phyloP scores from a whole-genome alignment of 495 filamentous ascomycete species.

The Neurospora hispaniola region DNA sequence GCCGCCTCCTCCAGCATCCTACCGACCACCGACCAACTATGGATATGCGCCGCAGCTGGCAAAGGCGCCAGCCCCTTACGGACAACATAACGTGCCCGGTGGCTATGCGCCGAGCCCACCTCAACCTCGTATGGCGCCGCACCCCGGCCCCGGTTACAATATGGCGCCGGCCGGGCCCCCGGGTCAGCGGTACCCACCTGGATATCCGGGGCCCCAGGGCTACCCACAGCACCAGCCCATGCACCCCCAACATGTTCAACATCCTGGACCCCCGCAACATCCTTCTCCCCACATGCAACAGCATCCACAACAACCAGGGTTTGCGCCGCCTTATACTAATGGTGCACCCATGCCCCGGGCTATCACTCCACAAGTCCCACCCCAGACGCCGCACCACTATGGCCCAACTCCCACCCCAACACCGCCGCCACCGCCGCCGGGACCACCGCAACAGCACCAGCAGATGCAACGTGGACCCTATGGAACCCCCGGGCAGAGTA shows the following conservation, averaged over 20 bases:
- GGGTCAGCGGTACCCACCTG: conserved; percentile 16
- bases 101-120: conserved; percentile 26
- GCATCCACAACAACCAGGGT: conserved; percentile 10
- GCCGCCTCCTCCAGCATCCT: conserved; percentile 15
- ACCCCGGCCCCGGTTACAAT: conserved; percentile 16
- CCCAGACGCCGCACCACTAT: conserved; percentile 13
- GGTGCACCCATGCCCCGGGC: conserved; percentile 23
- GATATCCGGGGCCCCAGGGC: conserved; percentile 14
- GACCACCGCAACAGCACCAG: conserved; percentile 19
- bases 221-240: conserved; percentile 15
- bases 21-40: conserved; percentile 20
- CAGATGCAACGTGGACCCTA: conserved; percentile 17
- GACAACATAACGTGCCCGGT: conserved; percentile 28
- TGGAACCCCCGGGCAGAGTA: conserved; percentile 14
- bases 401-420: conserved; percentile 21
- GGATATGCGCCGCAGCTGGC: conserved; percentile 25
- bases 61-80: conserved; percentile 27
- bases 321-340: conserved; percentile 22
- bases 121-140: conserved; percentile 26
- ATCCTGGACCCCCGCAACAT: conserved; percentile 17
- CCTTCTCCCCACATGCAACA: conserved; percentile 10
- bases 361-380: conserved; percentile 25
- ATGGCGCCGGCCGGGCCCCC: conserved; percentile 22
- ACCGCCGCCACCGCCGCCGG: conserved; percentile 23
- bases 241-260: conserved; percentile 21